Evolutionary conservation across 2,329 filamentous ascomycete genomes (phyloP).

Genomic region (Penicillium italicum): DNA sequence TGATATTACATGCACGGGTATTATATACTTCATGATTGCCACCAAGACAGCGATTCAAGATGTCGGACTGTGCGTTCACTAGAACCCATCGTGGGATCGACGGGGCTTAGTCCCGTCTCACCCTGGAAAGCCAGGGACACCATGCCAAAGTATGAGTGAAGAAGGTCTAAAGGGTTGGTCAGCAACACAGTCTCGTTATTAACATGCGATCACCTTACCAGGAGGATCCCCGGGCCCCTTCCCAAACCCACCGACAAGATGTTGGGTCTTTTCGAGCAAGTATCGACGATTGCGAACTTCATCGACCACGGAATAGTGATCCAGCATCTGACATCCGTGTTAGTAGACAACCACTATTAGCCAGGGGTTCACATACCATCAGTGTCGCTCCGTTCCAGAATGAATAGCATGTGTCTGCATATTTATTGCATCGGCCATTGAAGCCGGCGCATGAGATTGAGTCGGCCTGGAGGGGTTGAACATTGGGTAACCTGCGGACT

Average conservation of each 20-base stretch:
- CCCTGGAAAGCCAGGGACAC: conserved; percentile 72
- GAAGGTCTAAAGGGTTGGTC: conserved; percentile 55
- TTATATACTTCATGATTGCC: conserved; percentile 22
- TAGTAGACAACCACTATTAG: conserved; percentile 21
- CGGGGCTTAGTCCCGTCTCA: conserved; percentile 63
- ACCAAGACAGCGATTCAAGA: conserved; percentile 43
- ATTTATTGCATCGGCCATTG: conserved; percentile 87
- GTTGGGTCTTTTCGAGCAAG: conserved; percentile 80
- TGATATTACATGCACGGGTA: conserved; percentile 2
- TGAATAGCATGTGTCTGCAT: conserved; percentile 89
- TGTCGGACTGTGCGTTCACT: conserved; percentile 50
- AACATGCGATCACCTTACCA: conserved; percentile 45
- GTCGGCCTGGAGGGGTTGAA: conserved; percentile 23
- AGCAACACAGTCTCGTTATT: background rate
- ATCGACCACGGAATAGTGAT: conserved; percentile 57
- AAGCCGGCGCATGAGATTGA: conserved; percentile 64
- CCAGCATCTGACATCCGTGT: conserved; percentile 52
- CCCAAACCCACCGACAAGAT: conserved; percentile 77
- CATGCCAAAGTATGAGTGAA: conserved; percentile 85
- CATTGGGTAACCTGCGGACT: conserved; percentile 28
- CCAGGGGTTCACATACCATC: conserved; percentile 34
- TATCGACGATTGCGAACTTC: conserved; percentile 65
- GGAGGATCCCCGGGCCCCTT: conserved; percentile 66
- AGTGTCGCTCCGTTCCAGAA: conserved; percentile 81
- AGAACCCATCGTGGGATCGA: conserved; percentile 75